Percentiles rank a stretch among this genome's conserved stretches.
These are phyloP conservation scores for Stemphylium vesicarium DNA, from an alignment of 2,329 filamentous ascomycete species.

Conservation along the genomic window DNA sequence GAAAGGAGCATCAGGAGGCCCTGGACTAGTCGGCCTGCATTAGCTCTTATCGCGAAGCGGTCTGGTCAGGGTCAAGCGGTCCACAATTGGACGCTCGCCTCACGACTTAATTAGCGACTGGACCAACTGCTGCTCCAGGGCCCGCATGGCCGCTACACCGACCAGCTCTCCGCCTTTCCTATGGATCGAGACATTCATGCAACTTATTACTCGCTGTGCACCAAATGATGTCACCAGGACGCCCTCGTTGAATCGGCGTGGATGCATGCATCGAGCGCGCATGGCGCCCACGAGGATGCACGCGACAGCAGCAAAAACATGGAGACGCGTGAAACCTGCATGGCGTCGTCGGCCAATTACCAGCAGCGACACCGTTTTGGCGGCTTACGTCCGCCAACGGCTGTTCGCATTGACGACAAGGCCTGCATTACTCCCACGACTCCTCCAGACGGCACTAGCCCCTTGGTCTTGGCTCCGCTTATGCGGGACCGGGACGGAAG, in stretches of 20 bases:
- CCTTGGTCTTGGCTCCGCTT: conserved; percentile 6
- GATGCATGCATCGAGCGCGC: background rate
- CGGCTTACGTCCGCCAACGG: background rate
- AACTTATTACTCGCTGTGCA: background rate
- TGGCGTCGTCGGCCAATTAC: background rate
- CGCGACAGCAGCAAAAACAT: background rate
- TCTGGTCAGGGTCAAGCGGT: conserved; percentile 11
- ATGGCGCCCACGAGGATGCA: background rate
- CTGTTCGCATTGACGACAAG: conserved; percentile 3
- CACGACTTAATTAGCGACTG: conserved; percentile 16
- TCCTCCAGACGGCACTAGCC: background rate
- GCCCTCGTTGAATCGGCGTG: background rate
- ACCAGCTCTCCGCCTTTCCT: conserved; percentile 1
- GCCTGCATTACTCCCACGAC: background rate
- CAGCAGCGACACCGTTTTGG: background rate
- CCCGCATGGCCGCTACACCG: conserved; percentile 11
- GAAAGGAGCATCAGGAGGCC: conserved; percentile 30
- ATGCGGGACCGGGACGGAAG: conserved; percentile 3
- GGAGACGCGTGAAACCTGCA: background rate
- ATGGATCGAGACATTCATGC: conserved; percentile 4
- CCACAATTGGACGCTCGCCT: conserved; percentile 14
- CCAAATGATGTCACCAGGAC: conserved; percentile 4
- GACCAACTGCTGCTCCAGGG: conserved; percentile 22
- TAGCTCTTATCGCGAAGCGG: conserved; percentile 15
- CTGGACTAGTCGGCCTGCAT: conserved; percentile 11